Evolutionary conservation across 495 filamentous ascomycete genomes (phyloP), one percentile per base, ranked within the genome.

Genomic region (Haplographium delicatum): DNA sequence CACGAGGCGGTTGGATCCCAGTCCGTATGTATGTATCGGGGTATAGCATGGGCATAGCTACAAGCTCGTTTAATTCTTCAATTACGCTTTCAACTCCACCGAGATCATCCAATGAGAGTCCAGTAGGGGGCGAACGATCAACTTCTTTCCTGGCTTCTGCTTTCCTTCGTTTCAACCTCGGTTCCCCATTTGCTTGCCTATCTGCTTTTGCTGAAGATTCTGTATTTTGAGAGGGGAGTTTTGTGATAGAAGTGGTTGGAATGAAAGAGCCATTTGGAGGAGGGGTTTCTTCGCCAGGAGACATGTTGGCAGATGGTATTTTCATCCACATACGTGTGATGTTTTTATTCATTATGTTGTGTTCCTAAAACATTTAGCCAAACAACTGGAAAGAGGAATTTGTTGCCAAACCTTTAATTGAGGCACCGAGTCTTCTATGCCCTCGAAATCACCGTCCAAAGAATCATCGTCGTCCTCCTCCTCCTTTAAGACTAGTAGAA

Each of bases 21-120:
- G 84, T 81, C 37, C 77, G 78, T 33, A 81, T 83, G 53, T 79
- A 80, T 23, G 67, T 61, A 49, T 82, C 72, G 0, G 83, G 76
- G 22, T 70, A 74, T 44, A 77, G 65, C 59, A 96, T 81, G 8
- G 93, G 91, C 50, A 91, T 75, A 34, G 89, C 86, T 5, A 96
- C 76, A 38, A 90, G 75, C 56, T 95, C 80, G 39, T 89, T 82
- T 33, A 97, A 73, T 53, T 89, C 72, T 33, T 79, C 71, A 20
- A 91, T 80, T 16, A 94, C 82, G 53, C 84, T 75, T 53, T 95
- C 88, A 42, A 96, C 75, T 8, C 91, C 91, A 45, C 90, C 93
- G 37, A 96, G 73, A 61, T 96, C 89, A 8, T 81, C 74, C 18
- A 97, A 74, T 51, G 79, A 85, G 15, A 93, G 68, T 53, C 86